Evolutionary conservation across 2,329 filamentous ascomycete species (phyloP).

Genomic region (Talaromyces sp.): DNA sequence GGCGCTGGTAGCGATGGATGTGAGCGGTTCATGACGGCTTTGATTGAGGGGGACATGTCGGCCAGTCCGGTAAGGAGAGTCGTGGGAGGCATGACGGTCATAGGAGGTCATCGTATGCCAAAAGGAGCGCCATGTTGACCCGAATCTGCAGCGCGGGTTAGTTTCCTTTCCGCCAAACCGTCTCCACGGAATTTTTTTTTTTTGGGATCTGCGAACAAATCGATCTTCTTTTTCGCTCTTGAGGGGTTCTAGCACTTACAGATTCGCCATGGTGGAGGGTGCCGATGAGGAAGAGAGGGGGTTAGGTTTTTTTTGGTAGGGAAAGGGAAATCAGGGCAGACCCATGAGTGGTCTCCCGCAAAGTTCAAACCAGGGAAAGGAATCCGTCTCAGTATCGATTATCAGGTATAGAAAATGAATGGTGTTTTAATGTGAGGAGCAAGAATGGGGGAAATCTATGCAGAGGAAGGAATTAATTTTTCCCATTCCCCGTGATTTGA

Average conservation of each 20-base stretch:
- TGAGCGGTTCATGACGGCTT: constrained; percentile 78
- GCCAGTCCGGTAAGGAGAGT: constrained; percentile 90
- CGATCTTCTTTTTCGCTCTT: no score
- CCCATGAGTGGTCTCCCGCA: constrained; percentile 7
- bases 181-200: no score
- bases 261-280: constrained; percentile 25
- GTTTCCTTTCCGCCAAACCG: not conserved
- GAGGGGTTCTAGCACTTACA: constrained; percentile 16
- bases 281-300: constrained; percentile 7
- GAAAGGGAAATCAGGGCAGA: constrained; percentile 6
- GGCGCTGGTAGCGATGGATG: constrained; percentile 81
- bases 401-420: no score
- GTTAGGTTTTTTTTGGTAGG: not conserved
- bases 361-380: not conserved
- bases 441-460: not conserved
- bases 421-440: no score
- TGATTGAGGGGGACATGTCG: constrained; percentile 86
- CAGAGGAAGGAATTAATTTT: constrained; percentile 7
- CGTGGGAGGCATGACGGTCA: constrained; percentile 84
- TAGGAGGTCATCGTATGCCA: constrained; percentile 89
- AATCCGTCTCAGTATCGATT: no score
- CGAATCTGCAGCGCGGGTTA: constrained; percentile 55
- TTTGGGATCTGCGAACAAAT: no score
- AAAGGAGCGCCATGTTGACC: constrained; percentile 79
- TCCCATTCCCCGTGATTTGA: not conserved